Evolutionary conservation across 2,329 filamentous ascomycete species (phyloP), one percentile per base, ranked within the genome.

Genomic region (Fusarium concolor): DNA sequence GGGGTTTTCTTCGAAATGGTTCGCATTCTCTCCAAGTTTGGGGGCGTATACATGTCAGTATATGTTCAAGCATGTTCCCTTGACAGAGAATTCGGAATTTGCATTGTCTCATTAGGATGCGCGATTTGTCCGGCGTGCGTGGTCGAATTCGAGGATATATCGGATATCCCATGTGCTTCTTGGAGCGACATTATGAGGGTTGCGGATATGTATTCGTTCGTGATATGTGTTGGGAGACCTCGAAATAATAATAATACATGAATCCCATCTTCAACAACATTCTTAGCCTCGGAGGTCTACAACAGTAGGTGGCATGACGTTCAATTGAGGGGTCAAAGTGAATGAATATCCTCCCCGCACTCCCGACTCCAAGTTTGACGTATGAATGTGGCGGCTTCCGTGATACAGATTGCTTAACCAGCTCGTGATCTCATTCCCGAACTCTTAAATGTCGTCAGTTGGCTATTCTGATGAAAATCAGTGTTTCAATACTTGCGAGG

Each of bases 151-250:
- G 31, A 22, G 24, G 15, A 8, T 10, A 8, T n/a, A 35, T 41
- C 26, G 10, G 22, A 26, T 11, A n/a, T 29, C 9, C 28, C 28
- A 29, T 29, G 60, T 71, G 62, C 14, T 31, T 18, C 38, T 51
- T 20, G 42, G 24, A 17, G 12, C 18, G 15, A 57, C 12, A 11
- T 4, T 17, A 2, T 28, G 35, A 12, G 31, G 18, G 10, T 26
- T 12, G 24, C n/a, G 26, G 26, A 28, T 26, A 31, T 47, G 39
- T 31, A n/a, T 49, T 63, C 46, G 54, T n/a, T 56, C 17, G 45
- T 17, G 45, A 35, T 26, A 28, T 43, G 39, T 41, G 43, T 65
- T 12, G 37, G 45, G 33, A n/a, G 26, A 38, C 17, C 51, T 57
- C 33, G 20, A 55, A 35, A 51, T 15, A n/a, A n/a, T n/a, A n/a